Evolutionary conservation across 148 eudicot genomes (phyloP).

Genomic region (Chenopodium suecicum): DNA sequence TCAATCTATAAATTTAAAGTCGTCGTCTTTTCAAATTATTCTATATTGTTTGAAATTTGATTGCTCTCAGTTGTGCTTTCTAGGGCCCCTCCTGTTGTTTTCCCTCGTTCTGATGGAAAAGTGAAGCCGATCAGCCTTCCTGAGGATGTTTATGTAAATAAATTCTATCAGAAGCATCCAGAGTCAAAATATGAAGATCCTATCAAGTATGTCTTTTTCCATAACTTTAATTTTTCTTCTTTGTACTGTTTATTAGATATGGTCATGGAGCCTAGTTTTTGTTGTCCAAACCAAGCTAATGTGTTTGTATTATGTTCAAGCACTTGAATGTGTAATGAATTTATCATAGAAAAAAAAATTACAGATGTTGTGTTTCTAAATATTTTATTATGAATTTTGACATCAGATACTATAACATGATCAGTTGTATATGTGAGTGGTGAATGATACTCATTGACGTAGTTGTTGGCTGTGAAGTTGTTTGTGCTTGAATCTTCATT

Average conservation of each 20-base stretch:
- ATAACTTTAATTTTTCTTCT: background rate
- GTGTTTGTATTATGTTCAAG: background rate
- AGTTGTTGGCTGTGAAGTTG: no score
- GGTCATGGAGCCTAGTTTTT: background rate
- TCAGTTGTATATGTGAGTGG: background rate
- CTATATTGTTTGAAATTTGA: background rate
- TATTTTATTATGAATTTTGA: background rate
- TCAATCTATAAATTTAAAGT: background rate
- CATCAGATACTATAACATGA: background rate
- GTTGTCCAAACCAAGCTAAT: background rate
- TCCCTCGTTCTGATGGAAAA: constrained; percentile 67
- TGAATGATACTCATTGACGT: no score
- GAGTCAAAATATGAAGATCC: constrained; percentile 80
- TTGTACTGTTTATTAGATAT: background rate
- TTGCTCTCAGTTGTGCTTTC: constrained; percentile 19
- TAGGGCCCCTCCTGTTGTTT: constrained; percentile 86
- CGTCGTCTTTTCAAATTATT: background rate
- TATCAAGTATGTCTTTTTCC: constrained; percentile 55
- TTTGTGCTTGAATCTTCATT: background rate
- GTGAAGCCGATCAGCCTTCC: constrained; percentile 64
- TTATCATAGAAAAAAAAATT: background rate
- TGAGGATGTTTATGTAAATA: constrained; percentile 69
- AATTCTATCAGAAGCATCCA: constrained; percentile 66
- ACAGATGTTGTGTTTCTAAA: background rate
- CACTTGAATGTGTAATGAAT: background rate